Conservation (phyloP, 2,329 filamentous ascomycete species). For the Penicillium sp. region DNA sequence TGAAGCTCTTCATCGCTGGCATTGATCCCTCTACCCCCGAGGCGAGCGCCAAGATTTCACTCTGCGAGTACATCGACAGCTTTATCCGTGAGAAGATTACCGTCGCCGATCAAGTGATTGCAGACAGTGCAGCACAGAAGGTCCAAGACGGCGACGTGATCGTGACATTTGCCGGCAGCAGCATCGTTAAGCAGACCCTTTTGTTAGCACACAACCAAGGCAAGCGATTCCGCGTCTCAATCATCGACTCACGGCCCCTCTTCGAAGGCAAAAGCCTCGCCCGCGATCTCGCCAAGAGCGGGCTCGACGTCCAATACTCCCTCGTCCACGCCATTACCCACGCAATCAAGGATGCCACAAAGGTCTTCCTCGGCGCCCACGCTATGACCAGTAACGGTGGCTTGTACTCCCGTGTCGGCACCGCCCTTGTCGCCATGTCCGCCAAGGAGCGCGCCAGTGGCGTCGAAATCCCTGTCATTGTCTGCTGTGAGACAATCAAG, state of each 20-base stretch:
- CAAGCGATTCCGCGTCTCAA: slow-evolving; percentile 76
- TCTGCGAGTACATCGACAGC: slow-evolving; percentile 78
- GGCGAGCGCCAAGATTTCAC: slow-evolving; percentile 72
- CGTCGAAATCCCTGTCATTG: slow-evolving; percentile 75
- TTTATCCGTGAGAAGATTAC: slow-evolving; percentile 90
- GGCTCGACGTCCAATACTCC: slow-evolving; percentile 76
- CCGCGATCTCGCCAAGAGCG: slow-evolving; percentile 65
- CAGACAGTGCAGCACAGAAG: slow-evolving; percentile 69
- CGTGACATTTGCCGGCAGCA: slow-evolving; percentile 82
- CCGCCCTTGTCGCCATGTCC: slow-evolving; percentile 79
- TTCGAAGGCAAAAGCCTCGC: slow-evolving; percentile 72
- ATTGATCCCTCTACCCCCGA: slow-evolving; percentile 85
- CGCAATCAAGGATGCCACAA: slow-evolving; percentile 68
- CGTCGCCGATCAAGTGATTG: slow-evolving; percentile 82
- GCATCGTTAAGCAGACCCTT: slow-evolving; percentile 80
- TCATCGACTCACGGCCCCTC: slow-evolving; percentile 74
- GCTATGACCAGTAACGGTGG: slow-evolving; percentile 94
- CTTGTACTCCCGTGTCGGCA: slow-evolving; percentile 84
- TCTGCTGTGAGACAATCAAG: slow-evolving; percentile 92
- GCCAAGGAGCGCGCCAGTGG: slow-evolving; percentile 61
- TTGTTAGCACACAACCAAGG: slow-evolving; percentile 68
- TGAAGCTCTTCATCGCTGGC: slow-evolving; percentile 89
- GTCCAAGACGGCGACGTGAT: slow-evolving; percentile 79
- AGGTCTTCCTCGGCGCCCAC: slow-evolving; percentile 82
- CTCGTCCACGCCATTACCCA: slow-evolving; percentile 75